phyloP scores from a whole-genome alignment of 2,329 filamentous ascomycete species.

The Phyllosticta capitalensis region DNA sequence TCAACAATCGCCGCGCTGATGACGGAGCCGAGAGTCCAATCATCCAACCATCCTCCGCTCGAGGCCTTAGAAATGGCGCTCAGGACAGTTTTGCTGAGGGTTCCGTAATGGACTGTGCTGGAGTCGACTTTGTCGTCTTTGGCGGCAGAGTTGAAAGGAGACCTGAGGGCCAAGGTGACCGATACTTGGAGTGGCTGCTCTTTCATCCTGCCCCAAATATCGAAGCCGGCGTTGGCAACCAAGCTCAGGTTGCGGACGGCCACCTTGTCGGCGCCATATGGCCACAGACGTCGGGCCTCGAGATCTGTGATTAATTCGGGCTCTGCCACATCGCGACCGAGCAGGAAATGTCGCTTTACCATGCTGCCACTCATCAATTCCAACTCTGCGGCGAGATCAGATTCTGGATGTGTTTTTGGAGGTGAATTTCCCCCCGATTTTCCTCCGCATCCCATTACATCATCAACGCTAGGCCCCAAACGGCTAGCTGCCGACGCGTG shows the following conservation, averaged over 20 bases:
- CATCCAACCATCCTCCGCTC: slow-evolving; percentile 17
- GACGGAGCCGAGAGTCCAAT: slow-evolving; percentile 14
- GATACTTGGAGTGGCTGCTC: slow-evolving; percentile 55
- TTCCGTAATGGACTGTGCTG: slow-evolving; percentile 71
- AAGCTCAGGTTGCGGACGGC: slow-evolving; percentile 53
- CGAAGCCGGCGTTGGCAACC: slow-evolving; percentile 46
- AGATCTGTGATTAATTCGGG: not conserved
- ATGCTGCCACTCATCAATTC: not conserved
- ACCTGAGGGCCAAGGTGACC: slow-evolving; percentile 47
- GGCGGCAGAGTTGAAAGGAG: slow-evolving; percentile 50
- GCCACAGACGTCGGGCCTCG: slow-evolving; percentile 9
- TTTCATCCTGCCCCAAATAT: slow-evolving; percentile 58
- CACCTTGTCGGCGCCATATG: slow-evolving; percentile 35
- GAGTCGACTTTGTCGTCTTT: slow-evolving; percentile 49
- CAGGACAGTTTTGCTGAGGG: slow-evolving; percentile 56
- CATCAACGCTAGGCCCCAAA: not conserved
- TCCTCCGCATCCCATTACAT: not conserved
- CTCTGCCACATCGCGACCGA: not conserved
- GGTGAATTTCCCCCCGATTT: not conserved
- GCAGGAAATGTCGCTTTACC: not conserved
- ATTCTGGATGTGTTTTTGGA: not conserved
- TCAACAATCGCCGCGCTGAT: slow-evolving; percentile 14
- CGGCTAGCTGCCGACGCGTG: not conserved
- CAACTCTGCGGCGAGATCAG: too few species aligned
- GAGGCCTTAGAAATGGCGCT: slow-evolving; percentile 26